Percentiles rank a stretch among this genome's conserved stretches.
These are phyloP conservation scores for Dendrobium catenatum DNA, from an alignment of 106 monocot genomes.

Conservation along the genomic window DNA sequence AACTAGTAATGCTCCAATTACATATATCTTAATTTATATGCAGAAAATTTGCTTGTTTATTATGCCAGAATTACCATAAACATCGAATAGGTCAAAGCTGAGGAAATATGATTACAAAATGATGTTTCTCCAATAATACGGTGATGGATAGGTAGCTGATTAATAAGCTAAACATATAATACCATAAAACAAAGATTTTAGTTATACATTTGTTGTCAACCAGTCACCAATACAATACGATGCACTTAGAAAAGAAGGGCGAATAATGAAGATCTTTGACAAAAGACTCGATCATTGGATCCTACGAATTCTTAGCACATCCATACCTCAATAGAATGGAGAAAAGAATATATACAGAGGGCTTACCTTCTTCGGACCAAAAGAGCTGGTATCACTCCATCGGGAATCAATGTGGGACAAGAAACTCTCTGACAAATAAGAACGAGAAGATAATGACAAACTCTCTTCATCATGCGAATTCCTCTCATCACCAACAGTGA, in stretches of 20 bases:
- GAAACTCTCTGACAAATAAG: conserved; percentile 10
- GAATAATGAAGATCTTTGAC: neutral
- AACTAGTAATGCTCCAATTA: neutral
- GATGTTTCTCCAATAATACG: neutral
- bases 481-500: conserved; percentile 14
- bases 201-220: neutral
- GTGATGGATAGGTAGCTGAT: neutral
- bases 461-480: conserved; percentile 7
- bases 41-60: neutral
- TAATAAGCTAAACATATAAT: neutral
- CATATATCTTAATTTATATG: neutral
- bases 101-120: neutral
- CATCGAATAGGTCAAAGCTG: neutral
- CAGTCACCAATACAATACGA: neutral
- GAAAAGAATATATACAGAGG: neutral
- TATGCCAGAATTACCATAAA: neutral
- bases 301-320: neutral
- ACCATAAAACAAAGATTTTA: neutral
- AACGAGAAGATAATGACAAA: neutral
- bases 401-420: conserved; percentile 11
- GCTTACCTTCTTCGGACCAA: conserved; percentile 16
- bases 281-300: neutral
- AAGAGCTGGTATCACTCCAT: conserved; percentile 20
- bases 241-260: neutral
- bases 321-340: neutral